phyloP scores from a whole-genome alignment of 2,329 filamentous ascomycete species.

The Apiospora sp. region DNA sequence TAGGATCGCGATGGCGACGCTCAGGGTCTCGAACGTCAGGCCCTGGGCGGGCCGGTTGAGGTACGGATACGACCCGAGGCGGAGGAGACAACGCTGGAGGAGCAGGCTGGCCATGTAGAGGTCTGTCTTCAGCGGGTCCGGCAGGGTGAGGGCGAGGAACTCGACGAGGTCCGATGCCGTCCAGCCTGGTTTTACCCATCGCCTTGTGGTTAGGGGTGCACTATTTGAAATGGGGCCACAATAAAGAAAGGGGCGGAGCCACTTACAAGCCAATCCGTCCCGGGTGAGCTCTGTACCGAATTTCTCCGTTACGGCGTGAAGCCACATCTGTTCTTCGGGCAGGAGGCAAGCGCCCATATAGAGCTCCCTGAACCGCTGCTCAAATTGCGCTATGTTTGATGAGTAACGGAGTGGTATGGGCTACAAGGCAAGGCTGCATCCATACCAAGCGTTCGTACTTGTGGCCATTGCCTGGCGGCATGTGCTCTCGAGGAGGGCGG shows the following conservation, averaged over 20 bases:
- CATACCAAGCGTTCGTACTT: slow-evolving; percentile 11
- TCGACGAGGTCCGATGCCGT: slow-evolving; percentile 1
- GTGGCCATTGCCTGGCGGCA: neutral
- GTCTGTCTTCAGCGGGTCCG: neutral
- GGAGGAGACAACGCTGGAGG: neutral
- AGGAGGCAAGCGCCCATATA: slow-evolving; percentile 5
- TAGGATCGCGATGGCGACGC: slow-evolving; percentile 2
- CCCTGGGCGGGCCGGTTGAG: neutral
- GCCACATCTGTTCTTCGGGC: slow-evolving; percentile 11
- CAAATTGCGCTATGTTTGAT: neutral
- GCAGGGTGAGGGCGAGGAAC: slow-evolving; percentile 3
- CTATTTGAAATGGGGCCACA: neutral
- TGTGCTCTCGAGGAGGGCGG: neutral
- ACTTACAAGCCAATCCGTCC: slow-evolving; percentile 1
- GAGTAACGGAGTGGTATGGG: neutral
- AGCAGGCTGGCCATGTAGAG: slow-evolving; percentile 20
- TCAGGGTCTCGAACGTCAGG: neutral
- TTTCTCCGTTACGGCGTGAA: neutral
- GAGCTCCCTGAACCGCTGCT: slow-evolving; percentile 3
- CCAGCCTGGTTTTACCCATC: neutral
- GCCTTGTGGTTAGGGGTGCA: too few species aligned
- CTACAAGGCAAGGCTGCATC: too few species aligned
- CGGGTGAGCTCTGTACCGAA: slow-evolving; percentile 6
- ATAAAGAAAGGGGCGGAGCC: neutral
- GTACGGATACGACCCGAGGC: slow-evolving; percentile 5